A percentile compares a stretch with the other conserved stretches of the same genome.
Evolutionary conservation across 2,329 filamentous ascomycete genomes (phyloP).

Genomic region (Albophoma yamanashiensis): DNA sequence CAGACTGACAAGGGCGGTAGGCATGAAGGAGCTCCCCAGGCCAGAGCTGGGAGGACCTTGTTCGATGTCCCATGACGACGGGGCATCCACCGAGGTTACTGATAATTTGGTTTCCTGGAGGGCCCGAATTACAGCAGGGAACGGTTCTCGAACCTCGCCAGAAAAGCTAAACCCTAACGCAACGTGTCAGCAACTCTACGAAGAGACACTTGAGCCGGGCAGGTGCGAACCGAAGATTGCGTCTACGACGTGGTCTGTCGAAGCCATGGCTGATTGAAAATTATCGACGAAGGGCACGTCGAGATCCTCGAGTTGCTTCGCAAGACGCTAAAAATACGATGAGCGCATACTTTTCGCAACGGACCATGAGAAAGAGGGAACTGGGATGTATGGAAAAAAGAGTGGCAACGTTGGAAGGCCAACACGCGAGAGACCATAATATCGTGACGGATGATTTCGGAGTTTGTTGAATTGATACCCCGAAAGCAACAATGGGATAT

Average conservation of each 20-base stretch:
- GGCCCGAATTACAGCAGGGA: slow-evolving; percentile 67
- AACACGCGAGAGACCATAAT: background rate
- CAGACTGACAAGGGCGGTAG: slow-evolving; percentile 70
- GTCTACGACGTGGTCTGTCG: slow-evolving; percentile 76
- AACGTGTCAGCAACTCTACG: slow-evolving; percentile 1
- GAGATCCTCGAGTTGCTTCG: slow-evolving; percentile 75
- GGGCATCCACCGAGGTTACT: slow-evolving; percentile 83
- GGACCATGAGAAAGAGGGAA: background rate
- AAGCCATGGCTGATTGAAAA: slow-evolving; percentile 55
- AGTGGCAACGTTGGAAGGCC: background rate
- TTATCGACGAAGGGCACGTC: slow-evolving; percentile 75
- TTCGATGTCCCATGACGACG: slow-evolving; percentile 92
- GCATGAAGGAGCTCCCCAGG: slow-evolving; percentile 70
- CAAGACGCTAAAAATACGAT: slow-evolving; percentile 51
- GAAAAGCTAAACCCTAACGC: slow-evolving; percentile 75
- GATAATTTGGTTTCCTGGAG: slow-evolving; percentile 64
- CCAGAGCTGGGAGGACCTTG: slow-evolving; percentile 68
- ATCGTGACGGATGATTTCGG: no score
- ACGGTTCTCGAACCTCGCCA: slow-evolving; percentile 86
- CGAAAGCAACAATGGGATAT: slow-evolving; percentile 6
- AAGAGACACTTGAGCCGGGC: background rate
- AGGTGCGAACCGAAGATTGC: slow-evolving; percentile 69
- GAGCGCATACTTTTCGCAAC: slow-evolving; percentile 10
- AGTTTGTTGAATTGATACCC: slow-evolving; percentile 3
- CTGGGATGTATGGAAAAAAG: background rate